Evolutionary conservation across 768 basidiomycete genomes (phyloP), one percentile per base, ranked within the genome.

Genomic region (Boletus rubescentipes): DNA sequence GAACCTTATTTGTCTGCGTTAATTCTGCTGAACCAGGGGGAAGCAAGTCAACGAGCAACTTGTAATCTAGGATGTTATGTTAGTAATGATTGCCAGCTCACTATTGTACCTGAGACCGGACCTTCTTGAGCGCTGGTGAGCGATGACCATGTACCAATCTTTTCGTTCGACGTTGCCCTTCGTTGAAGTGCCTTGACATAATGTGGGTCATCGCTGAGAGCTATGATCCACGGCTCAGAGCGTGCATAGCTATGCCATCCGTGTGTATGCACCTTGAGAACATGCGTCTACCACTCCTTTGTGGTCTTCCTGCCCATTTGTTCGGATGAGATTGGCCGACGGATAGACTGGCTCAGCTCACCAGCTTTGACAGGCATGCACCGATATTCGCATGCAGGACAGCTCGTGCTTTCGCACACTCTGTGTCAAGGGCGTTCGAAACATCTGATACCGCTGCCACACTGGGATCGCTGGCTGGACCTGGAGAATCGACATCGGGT

Each of bases 141-240:
- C 8, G 90, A 86, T 9, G 90, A 79, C 95, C 95, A 98, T 10
- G 88, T 84, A 54, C 78, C 77, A 26, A 98, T 73, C 39, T 77
- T 74, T 57, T 94, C 93, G 66, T 93, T 96, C 8, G 90, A 91
- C 20, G 80, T 65, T 12, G 94, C 94, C n/a, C 97, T 84, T 61
- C 97, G 76, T 65, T 93, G 91, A 7, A 97, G 75, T 1, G 89
- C 95, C 71, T 96, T 98, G 60, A 88, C 69, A 66, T 98, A 96
- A 20, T 73, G 67, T 11, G 93, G 88, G 62, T 97, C 90, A 62
- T 98, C 91, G 31, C 78, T 71, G n/a, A 99, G 77, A 23, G 94
- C 93, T 94, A 63, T 35, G 41, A n/a, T 31, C 52, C 42, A 11
- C 16, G 55, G 55, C 14, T 60, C 48, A 50, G 51, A 20, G 18